Evolutionary conservation across 169 alveolate genomes (phyloP), one percentile per base, ranked within the genome.

Genomic region (Eimeria acervulina): DNA sequence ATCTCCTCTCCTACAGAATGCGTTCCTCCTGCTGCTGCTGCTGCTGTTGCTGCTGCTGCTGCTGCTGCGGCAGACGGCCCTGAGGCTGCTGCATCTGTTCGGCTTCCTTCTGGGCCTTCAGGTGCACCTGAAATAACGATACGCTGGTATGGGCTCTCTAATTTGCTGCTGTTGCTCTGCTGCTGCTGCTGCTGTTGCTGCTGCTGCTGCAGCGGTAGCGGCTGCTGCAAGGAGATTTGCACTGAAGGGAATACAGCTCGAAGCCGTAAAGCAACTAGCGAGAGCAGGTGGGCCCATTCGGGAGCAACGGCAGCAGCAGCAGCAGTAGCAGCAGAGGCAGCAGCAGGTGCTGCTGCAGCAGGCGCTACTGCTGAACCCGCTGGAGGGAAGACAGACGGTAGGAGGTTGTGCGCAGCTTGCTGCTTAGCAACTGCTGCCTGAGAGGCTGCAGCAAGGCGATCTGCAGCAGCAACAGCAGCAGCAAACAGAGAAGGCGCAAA

Each of bases 171-270:
- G 44, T 15, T 28, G 44, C 15, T 19, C 63, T 38, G 63, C 63
- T 78, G 88, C 88, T 40, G 61, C 59, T 6, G 36, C 70, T 61
- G 90, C 70, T 42, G 70, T 10, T 78, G 83, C 40, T 72, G 83
- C 61, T 40, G 88, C 88, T 78, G 88, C 66, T 78, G 88, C 55
- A 7, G 55, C 55, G 5, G 55, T 12, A 7, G 55, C n/a, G 68
- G 68, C 72, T 81, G 90, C 90, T 81, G 72, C 90, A 81, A 31
- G 51, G 70, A 81, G 33, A 81, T 81, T 23, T 81, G 90, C 42
- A 81, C 70, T 26, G 90, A 81, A 4, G 90, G 90, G 26, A 81
- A 47, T 21, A 81, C 68, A 0, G 42, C 70, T 13, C 90, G 90
- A 15, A 81, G 72, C 36, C 90, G 90, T 47, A 81, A 42, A 44